These are phyloP conservation scores for Colletotrichum sojae DNA, from an alignment of 2,329 filamentous ascomycete species.

Conservation along the genomic window DNA sequence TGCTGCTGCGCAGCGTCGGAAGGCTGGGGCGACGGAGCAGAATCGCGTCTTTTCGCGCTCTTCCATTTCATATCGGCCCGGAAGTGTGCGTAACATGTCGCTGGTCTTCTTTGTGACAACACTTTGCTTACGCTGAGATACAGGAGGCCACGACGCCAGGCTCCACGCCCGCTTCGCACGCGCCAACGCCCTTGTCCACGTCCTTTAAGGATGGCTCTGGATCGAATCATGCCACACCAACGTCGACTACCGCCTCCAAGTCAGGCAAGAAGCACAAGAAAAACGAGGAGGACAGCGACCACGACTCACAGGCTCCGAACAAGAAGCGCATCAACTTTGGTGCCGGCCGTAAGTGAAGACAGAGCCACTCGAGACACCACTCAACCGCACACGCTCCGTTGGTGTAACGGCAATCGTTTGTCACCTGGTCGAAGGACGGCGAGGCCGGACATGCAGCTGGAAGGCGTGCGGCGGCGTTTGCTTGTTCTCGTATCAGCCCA, in stretches of 20 bases:
- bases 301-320: constrained; percentile 66
- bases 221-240: constrained; percentile 70
- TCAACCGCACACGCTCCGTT: background rate
- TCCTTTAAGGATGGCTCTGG: constrained; percentile 63
- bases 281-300: constrained; percentile 69
- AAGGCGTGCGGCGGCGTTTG: too few species aligned
- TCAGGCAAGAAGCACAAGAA: constrained; percentile 66
- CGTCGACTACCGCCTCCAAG: constrained; percentile 63
- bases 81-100: constrained; percentile 29
- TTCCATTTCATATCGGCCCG: constrained; percentile 72
- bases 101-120: background rate
- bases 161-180: constrained; percentile 62
- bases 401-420: background rate
- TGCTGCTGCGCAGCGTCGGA: constrained; percentile 74
- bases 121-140: constrained; percentile 25
- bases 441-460: too few species aligned
- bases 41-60: constrained; percentile 81
- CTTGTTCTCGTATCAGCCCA: too few species aligned
- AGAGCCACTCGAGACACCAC: background rate
- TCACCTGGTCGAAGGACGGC: too few species aligned
- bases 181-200: constrained; percentile 69
- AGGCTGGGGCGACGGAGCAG: constrained; percentile 75
- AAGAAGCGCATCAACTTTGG: constrained; percentile 73
- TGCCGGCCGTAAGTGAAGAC: constrained; percentile 62
- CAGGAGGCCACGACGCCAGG: constrained; percentile 61